A percentile compares a stretch with the other conserved stretches of the same genome.
Evolutionary conservation across 2,329 filamentous ascomycete species (phyloP).

Genomic region (Byssochlamys sp.): DNA sequence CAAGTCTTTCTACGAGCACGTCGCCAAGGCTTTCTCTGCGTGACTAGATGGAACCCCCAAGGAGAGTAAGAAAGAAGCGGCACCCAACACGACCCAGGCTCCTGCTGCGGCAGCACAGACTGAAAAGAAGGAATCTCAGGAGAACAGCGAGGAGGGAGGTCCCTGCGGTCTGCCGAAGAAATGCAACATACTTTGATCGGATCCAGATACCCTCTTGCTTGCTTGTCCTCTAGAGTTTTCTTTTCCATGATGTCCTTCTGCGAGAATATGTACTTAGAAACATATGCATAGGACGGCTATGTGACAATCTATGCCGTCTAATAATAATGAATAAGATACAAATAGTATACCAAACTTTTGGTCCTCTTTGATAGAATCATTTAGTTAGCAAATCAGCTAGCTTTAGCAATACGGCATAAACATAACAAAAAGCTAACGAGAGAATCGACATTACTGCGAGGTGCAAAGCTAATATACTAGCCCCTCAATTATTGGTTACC

Average conservation of each 20-base stretch:
- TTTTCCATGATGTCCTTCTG: constrained; percentile 6
- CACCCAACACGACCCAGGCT: constrained; percentile 14
- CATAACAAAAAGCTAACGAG: too few relatives aligned
- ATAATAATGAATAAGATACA: not conserved
- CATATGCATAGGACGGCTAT: not conserved
- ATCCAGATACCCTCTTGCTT: constrained; percentile 7
- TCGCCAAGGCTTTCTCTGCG: constrained; percentile 59
- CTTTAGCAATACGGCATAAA: too few relatives aligned
- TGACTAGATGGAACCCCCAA: constrained; percentile 64
- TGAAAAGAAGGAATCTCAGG: constrained; percentile 36
- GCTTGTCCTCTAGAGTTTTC: not conserved
- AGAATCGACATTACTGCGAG: too few relatives aligned
- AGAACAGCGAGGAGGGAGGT: constrained; percentile 46
- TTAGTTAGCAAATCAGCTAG: too few relatives aligned
- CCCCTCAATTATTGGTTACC: too few relatives aligned
- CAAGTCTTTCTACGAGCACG: constrained; percentile 67
- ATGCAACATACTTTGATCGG: constrained; percentile 54
- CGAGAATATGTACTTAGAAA: not conserved
- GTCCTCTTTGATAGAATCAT: not conserved
- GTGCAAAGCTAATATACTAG: too few relatives aligned
- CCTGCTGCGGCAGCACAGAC: constrained; percentile 18
- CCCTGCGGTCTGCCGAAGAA: constrained; percentile 70
- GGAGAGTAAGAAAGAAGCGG: constrained; percentile 15
- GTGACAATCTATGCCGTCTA: not conserved
- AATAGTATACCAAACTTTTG: not conserved